Conservation (phyloP, 306 rosid species). For the Elaeagnus macrophylla region DNA sequence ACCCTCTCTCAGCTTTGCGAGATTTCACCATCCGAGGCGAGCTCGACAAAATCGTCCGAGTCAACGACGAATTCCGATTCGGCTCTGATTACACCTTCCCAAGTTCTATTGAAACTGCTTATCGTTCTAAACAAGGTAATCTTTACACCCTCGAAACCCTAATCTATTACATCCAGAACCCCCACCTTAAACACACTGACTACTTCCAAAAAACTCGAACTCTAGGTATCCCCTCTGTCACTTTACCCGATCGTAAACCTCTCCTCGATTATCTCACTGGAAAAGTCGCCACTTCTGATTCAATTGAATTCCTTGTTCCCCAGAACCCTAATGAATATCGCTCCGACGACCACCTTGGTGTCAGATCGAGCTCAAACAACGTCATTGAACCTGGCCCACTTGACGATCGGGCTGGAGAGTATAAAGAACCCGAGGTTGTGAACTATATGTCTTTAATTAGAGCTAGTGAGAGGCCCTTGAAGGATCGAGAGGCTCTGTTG, state of each 20-base stretch:
- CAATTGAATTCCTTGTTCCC: slow-evolving; percentile 67
- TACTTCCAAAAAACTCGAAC: slow-evolving; percentile 76
- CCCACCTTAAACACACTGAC: slow-evolving; percentile 76
- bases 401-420: slow-evolving; percentile 4
- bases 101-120: slow-evolving; percentile 59
- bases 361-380: neutral
- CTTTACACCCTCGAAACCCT: slow-evolving; percentile 96
- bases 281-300: slow-evolving; percentile 56
- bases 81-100: slow-evolving; percentile 72
- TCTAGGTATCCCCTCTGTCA: slow-evolving; percentile 61
- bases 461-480: slow-evolving; percentile 60
- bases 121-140: slow-evolving; percentile 82
- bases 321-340: slow-evolving; percentile 28
- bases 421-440: slow-evolving; percentile 9
- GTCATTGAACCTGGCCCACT: slow-evolving; percentile 3
- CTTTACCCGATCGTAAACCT: slow-evolving; percentile 90
- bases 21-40: slow-evolving; percentile 87
- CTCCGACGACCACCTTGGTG: slow-evolving; percentile 16
- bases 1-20: slow-evolving; percentile 86
- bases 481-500: slow-evolving; percentile 68
- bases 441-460: slow-evolving; percentile 49
- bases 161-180: slow-evolving; percentile 64
- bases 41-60: slow-evolving; percentile 52
- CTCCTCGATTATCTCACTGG: slow-evolving; percentile 79
- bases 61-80: slow-evolving; percentile 70